Evolutionary conservation across 495 filamentous ascomycete genomes (phyloP).

Genomic region (Podospora comata): DNA sequence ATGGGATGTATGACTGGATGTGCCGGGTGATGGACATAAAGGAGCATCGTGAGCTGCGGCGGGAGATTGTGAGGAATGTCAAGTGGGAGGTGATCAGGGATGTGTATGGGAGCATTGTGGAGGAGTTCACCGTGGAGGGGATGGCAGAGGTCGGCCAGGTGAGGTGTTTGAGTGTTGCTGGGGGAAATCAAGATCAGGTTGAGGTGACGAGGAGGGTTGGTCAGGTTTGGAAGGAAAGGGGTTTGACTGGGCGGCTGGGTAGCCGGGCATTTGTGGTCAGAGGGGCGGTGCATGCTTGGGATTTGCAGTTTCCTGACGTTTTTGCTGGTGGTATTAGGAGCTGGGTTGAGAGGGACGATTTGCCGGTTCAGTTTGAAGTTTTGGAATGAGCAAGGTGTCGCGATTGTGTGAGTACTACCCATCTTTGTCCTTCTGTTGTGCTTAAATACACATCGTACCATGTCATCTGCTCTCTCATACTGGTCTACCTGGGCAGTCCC

Average conservation of each 20-base stretch:
- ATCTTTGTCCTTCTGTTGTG: too few relatives aligned
- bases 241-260: conserved; percentile 3
- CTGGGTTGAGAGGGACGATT: conserved; percentile 31
- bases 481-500: conserved; percentile 23
- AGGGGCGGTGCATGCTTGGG: conserved; percentile 36
- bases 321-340: conserved; percentile 34
- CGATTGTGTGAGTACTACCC: too few relatives aligned
- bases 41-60: conserved; percentile 26
- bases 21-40: conserved; percentile 1
- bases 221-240: conserved; percentile 23
- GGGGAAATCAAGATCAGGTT: conserved; percentile 33
- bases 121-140: conserved; percentile 10
- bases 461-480: too few relatives aligned
- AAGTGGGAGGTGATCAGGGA: conserved; percentile 22
- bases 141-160: conserved; percentile 23
- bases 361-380: conserved; percentile 19
- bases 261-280: conserved; percentile 32
- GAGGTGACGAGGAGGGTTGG: conserved; percentile 28
- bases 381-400: not conserved
- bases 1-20: conserved; percentile 12
- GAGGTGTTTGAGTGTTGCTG: conserved; percentile 28
- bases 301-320: conserved; percentile 34
- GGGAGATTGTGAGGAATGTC: conserved; percentile 29
- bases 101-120: conserved; percentile 22
- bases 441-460: too few relatives aligned